Conservation (phyloP, 768 basidiomycete species). For the Cyclocybe cylindracea region DNA sequence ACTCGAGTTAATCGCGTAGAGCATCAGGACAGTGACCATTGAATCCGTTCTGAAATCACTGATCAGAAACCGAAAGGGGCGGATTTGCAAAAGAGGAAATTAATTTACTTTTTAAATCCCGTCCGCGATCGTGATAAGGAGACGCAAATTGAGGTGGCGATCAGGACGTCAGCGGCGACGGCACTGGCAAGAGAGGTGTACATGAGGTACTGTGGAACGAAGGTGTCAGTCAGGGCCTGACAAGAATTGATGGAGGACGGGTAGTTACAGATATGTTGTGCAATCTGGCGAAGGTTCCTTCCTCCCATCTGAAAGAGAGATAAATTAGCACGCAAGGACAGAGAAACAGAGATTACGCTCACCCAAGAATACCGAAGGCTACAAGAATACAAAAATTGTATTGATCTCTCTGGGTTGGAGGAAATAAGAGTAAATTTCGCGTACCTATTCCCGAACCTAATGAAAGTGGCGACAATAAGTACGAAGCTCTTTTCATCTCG, state of each 20-base stretch:
- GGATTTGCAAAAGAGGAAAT: not conserved
- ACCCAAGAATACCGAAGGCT: no score
- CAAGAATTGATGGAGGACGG: no score
- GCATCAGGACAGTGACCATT: slow-evolving; percentile 42
- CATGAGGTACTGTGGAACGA: slow-evolving; percentile 24
- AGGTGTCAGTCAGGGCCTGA: no score
- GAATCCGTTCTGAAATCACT: slow-evolving; percentile 40
- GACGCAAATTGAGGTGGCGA: slow-evolving; percentile 44
- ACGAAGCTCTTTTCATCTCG: not conserved
- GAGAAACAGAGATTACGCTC: not conserved
- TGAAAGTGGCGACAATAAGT: not conserved
- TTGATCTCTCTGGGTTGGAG: no score
- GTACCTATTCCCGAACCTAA: not conserved
- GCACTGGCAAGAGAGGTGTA: slow-evolving; percentile 33
- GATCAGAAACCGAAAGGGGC: not conserved
- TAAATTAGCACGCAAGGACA: no score
- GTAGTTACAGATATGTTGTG: slow-evolving; percentile 24
- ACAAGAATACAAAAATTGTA: no score
- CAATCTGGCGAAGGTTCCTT: slow-evolving; percentile 26
- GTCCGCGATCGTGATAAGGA: slow-evolving; percentile 51
- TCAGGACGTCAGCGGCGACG: slow-evolving; percentile 40
- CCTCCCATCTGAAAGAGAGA: slow-evolving; percentile 17
- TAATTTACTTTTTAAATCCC: slow-evolving; percentile 45
- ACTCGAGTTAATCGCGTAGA: slow-evolving; percentile 55
- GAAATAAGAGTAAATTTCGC: no score